Percentiles rank a stretch among this genome's conserved stretches.
Conservation (phyloP, 176 grass and related monocot species). For the Neostapfia colusana region DNA sequence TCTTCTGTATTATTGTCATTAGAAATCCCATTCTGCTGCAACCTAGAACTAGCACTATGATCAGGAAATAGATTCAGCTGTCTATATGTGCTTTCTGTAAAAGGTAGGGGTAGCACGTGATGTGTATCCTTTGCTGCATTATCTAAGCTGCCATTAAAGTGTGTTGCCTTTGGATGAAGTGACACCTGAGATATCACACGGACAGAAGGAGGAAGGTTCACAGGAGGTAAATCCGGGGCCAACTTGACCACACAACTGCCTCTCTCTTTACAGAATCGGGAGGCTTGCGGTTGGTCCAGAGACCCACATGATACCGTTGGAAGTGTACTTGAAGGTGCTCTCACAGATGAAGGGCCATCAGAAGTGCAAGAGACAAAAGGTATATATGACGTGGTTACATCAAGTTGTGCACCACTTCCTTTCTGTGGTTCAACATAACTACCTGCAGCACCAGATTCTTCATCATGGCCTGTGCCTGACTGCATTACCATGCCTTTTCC, state of each 20-base stretch:
- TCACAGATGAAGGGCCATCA: slow-evolving; percentile 38
- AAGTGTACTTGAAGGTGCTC: slow-evolving; percentile 28
- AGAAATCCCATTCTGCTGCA: slow-evolving; percentile 37
- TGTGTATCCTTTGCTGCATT: slow-evolving; percentile 41
- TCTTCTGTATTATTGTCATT: slow-evolving; percentile 40
- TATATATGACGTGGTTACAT: slow-evolving; percentile 33
- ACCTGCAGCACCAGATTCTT: slow-evolving; percentile 47
- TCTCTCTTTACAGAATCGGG: slow-evolving; percentile 52
- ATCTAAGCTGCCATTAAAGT: slow-evolving; percentile 41
- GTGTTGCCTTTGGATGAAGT: slow-evolving; percentile 53
- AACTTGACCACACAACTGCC: slow-evolving; percentile 76
- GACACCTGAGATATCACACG: slow-evolving; percentile 65
- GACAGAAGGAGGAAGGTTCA: slow-evolving; percentile 84
- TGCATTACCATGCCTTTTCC: slow-evolving; percentile 32
- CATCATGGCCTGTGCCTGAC: slow-evolving; percentile 28
- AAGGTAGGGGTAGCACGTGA: slow-evolving; percentile 33
- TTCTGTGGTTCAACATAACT: slow-evolving; percentile 38
- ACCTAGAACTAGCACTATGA: slow-evolving; percentile 45
- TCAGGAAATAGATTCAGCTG: slow-evolving; percentile 57
- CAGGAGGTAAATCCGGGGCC: slow-evolving; percentile 88
- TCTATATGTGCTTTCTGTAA: slow-evolving; percentile 43
- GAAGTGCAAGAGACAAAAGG: slow-evolving; percentile 40
- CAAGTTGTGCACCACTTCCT: slow-evolving; percentile 32
- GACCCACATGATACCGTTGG: slow-evolving; percentile 16
- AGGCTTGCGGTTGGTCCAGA: slow-evolving; percentile 40